Evolutionary conservation across 306 rosid species (phyloP), one percentile per base, ranked within the genome.

Genomic region (Fagus crenata): DNA sequence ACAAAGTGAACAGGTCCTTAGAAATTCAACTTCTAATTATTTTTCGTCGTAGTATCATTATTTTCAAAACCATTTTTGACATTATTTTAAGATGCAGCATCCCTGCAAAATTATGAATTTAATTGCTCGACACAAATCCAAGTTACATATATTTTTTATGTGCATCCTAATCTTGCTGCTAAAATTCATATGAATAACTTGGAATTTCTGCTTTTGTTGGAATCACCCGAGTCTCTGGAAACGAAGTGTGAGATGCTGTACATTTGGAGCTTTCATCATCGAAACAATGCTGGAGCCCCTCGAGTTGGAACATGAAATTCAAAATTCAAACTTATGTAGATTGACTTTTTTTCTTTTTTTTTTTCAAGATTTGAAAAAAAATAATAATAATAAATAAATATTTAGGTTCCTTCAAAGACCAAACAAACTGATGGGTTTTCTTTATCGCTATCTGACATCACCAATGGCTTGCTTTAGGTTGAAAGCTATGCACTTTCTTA

Each of bases 101-200:
- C 33, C 7, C 6, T 2, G n/a, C 4, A 13, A 4, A 54, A 17
- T 4, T 9, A 60, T 60, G 67, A 8, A 31, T 15, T 60, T 6
- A 60, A 11, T 60, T 60, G 39, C 67, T 60, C 4, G 15, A 39
- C 71, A 39, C 32, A 36, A 39, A 17, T 11, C 49, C 31, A 41
- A 4, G 15, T 64, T 72, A 8, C 77, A 12, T 22, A 15, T 46
- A 0, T 9, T 59, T 71, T 75, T 67, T 37, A 74, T 75, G 60
- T 84, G 87, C 93, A 93, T 96, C 91, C 96, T 71, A 83, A 74
- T 59, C 85, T 90, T 53, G 88, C 91, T n/a, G 81, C 93, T 13
- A 93, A 93, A 81, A 87, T 93, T 37, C 96, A 93, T 83, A 91
- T 93, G 98, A 93, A 93, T 88, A 90, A 84, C 81, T 86, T 86